phyloP scores from a whole-genome alignment of 1,284 basidiomycete species.

The Dichomitus squalens region DNA sequence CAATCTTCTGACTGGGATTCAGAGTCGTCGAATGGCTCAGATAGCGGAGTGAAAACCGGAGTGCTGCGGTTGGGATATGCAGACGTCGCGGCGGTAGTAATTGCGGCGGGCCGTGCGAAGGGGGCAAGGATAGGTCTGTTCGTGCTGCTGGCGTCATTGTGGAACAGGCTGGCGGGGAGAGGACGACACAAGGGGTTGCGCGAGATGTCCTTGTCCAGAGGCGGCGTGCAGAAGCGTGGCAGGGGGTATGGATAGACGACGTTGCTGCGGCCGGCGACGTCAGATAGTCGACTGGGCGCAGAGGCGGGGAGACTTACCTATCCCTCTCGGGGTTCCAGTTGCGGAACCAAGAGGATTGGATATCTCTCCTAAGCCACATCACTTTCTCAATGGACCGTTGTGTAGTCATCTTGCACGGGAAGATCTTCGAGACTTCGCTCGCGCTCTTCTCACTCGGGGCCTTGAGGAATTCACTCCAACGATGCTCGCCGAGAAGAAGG shows the following conservation, averaged over 20 bases:
- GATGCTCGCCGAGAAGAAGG: conserved; percentile 62
- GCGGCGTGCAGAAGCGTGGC: conserved; percentile 53
- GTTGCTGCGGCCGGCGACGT: conserved; percentile 29
- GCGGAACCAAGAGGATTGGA: conserved; percentile 58
- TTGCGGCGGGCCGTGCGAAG: neutral
- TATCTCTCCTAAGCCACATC: conserved; percentile 64
- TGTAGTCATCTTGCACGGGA: conserved; percentile 50
- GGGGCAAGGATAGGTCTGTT: neutral
- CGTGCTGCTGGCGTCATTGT: neutral
- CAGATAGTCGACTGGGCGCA: neutral
- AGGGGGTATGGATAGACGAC: conserved; percentile 56
- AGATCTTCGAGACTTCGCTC: conserved; percentile 49
- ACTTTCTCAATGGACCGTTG: conserved; percentile 47
- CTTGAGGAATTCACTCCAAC: conserved; percentile 57
- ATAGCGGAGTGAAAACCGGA: neutral
- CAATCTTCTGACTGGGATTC: neutral
- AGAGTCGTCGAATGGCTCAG: neutral
- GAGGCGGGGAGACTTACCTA: conserved; percentile 30
- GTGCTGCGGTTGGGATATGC: neutral
- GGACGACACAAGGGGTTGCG: conserved; percentile 58
- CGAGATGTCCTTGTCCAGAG: conserved; percentile 52
- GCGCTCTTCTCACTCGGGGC: conserved; percentile 46
- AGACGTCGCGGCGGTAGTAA: neutral
- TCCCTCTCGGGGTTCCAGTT: conserved; percentile 44
- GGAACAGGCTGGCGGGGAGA: conserved; percentile 40